Conservation (phyloP, 1,284 basidiomycete genomes). For the Chalciporus sp. region DNA sequence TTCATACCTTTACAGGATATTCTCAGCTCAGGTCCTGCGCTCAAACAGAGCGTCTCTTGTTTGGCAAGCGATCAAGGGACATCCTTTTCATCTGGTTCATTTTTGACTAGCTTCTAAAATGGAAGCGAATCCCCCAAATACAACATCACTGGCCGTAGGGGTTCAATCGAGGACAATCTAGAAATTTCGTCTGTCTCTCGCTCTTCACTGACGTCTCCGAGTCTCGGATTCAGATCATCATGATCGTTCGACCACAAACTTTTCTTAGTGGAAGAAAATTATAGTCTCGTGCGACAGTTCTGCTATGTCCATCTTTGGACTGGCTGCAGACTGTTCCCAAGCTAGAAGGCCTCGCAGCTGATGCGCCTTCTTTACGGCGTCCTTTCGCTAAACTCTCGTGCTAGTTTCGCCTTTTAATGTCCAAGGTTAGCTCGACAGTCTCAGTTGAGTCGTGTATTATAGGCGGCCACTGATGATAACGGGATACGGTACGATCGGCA, state of each 20-base stretch:
- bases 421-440: constrained; percentile 14
- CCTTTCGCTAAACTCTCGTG: constrained; percentile 23
- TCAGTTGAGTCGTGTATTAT: constrained; percentile 1
- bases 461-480: constrained; percentile 11
- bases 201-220: constrained; percentile 11
- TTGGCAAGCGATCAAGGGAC: constrained; percentile 37
- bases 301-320: constrained; percentile 27
- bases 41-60: constrained; percentile 28
- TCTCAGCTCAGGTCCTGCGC: constrained; percentile 12
- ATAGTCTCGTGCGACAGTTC: constrained; percentile 5
- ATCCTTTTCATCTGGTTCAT: constrained; percentile 32
- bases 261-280: constrained; percentile 8
- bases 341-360: constrained; percentile 31
- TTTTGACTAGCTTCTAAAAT: constrained; percentile 34
- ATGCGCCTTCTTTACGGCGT: constrained; percentile 37
- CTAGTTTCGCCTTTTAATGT: constrained; percentile 19
- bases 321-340: constrained; percentile 14
- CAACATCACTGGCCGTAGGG: constrained; percentile 14
- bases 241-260: constrained; percentile 15
- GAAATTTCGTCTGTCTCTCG: constrained; percentile 20
- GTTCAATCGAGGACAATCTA: constrained; percentile 11
- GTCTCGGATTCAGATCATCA: neutral
- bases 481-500: neutral
- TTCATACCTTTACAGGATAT: constrained; percentile 11
- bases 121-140: constrained; percentile 29